Evolutionary conservation across 176 grass and related monocot species (phyloP), one percentile per base, ranked within the genome.

Genomic region (Luzula sylvatica): DNA sequence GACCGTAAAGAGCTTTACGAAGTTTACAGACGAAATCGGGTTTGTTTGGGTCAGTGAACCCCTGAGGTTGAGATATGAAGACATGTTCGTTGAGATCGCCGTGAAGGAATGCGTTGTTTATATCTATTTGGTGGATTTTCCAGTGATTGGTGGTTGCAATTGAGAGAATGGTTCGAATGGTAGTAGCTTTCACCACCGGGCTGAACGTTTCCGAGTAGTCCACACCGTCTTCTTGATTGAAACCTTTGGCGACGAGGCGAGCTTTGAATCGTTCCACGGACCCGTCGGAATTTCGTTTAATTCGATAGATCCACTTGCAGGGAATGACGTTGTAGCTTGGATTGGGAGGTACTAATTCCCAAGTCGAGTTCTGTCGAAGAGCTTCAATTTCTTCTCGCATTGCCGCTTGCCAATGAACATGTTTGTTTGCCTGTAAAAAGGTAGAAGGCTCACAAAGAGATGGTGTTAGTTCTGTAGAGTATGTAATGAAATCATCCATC

Each of bases 41-140:
- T 4, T 7, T 0, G 3, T 1, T 11, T 1, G 3, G 3, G 27
- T 32, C 29, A 19, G 13, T 15, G 26, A 53, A 59, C 2, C 20
- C 29, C 2, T 1, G 50, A 4, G 49, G 12, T 20, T 68, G 5
- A 9, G 39, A 2, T 48, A 56, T 68, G 19, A 23, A 68, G 14
- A 68, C 18, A 2, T 2, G 3, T 42, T 55, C 49, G 6, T 16
- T 7, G 5, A 68, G 8, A 16, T 68, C 14, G 0, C 30, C 11
- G 42, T 55, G 65, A 7, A 66, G 13, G n/a, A 66, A 62, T n/a
- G 19, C 28, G 43, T 62, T 62, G 13, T 46, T 43, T 1, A 62
- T 9, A 44, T 62, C 7, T 0, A 46, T 2, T 18, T 47, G 30
- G 5, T 18, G 0, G 2, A 67, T 8, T 4, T 13, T 1, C 64